Evolutionary conservation across 352 stramenopile species (phyloP).

Genomic region (Blastocystis sp.): DNA sequence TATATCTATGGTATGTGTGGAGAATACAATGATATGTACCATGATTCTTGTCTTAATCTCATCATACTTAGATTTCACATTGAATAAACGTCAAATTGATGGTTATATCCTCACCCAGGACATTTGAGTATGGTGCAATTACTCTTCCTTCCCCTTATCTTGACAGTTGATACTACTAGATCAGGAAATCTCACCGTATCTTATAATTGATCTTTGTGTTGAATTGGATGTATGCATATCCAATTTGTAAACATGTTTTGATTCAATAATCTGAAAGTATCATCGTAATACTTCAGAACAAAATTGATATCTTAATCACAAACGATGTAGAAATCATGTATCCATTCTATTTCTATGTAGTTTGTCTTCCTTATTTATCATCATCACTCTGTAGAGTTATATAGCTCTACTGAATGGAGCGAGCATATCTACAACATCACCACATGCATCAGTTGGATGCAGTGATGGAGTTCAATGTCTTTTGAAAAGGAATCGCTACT

Average conservation of each 20-base stretch:
- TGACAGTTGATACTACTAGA: neutral
- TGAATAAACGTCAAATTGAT: constrained; percentile 19
- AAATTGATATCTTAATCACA: neutral
- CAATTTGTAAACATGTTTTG: neutral
- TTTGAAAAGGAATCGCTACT: neutral
- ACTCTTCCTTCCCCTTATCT: neutral
- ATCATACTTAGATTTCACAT: neutral
- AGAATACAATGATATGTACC: neutral
- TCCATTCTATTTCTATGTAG: neutral
- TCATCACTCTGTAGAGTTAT: neutral
- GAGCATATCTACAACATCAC: neutral
- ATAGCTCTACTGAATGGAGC: neutral
- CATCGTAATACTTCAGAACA: neutral
- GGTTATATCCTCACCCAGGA: neutral
- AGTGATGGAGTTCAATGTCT: neutral
- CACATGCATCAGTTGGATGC: neutral
- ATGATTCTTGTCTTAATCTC: neutral
- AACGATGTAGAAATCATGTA: neutral
- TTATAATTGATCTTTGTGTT: neutral
- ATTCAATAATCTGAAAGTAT: neutral
- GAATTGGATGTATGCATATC: neutral
- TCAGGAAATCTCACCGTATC: neutral
- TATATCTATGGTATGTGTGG: neutral
- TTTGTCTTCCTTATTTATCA: neutral
- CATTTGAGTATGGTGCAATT: neutral